Evolutionary conservation across 1,284 basidiomycete genomes (phyloP), one percentile per base, ranked within the genome.

Genomic region (Apiotrichum sp.): DNA sequence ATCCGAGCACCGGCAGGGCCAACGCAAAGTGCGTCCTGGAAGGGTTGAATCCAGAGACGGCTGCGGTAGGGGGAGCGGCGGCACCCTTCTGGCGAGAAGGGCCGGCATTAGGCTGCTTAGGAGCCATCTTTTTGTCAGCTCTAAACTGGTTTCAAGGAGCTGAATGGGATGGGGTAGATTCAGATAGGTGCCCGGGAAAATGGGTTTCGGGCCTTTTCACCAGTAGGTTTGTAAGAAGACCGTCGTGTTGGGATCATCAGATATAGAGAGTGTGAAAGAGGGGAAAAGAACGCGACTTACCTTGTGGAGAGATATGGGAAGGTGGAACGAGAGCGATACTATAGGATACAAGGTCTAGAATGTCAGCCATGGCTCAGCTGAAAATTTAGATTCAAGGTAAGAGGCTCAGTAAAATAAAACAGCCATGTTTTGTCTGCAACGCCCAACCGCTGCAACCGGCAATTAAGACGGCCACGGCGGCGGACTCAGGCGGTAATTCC

Each of bases 401-500:
- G 53, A 51, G 38, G 46, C 67, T 75, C 73, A 75, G 73, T 65
- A 71, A 58, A 67, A 63, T 75, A 75, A 73, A 74, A 75, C 73
- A 75, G 73, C 73, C 73, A 75, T 75, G 73, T 75, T 73, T 71
- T 63, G 62, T 65, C 73, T 67, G 62, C 73, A 75, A 40, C 48
- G 62, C 56, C 64, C 64, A 52, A 57, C 59, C 48, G 39, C 63
- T 40, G 49, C 42, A 31, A 50, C 61, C 67, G 65, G 61, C 62
- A 62, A 63, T 67, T 56, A 67, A 63, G 66, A 71, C 67, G 63
- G 62, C 57, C 55, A 29, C 52, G 49, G 57, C 47, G 56, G 59
- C 59, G 53, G 59, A 60, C 71, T 75, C 71, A 72, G 73, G 70
- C 73, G 73, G 73, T 75, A 75, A 75, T 75, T 73, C 72, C 69